phyloP scores from a whole-genome alignment of 768 basidiomycete genomes.

The Baorangia bicolor region DNA sequence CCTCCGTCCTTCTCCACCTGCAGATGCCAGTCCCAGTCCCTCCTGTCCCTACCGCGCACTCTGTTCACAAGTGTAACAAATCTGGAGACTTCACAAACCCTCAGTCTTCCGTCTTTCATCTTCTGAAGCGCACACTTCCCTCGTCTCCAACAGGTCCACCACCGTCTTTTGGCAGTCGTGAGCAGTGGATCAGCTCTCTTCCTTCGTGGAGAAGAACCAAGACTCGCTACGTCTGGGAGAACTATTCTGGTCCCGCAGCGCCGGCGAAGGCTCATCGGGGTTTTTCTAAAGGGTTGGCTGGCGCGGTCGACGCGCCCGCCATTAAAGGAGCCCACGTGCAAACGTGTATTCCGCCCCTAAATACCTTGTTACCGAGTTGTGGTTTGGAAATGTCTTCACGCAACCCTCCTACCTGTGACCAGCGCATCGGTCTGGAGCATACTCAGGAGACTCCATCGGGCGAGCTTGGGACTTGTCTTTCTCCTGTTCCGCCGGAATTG shows the following conservation, averaged over 20 bases:
- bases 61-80: constrained; percentile 59
- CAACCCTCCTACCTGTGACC: constrained; percentile 33
- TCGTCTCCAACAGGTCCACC: constrained; percentile 60
- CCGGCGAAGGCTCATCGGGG: constrained; percentile 40
- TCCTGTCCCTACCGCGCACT: constrained; percentile 56
- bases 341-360: constrained; percentile 81
- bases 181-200: constrained; percentile 72
- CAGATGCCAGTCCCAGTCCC: constrained; percentile 91
- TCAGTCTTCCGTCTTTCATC: constrained; percentile 48
- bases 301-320: constrained; percentile 73
- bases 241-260: constrained; percentile 33
- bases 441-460: background rate
- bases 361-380: constrained; percentile 18
- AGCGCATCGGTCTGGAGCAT: constrained; percentile 2
- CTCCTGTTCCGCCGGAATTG: constrained; percentile 12
- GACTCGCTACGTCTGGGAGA: constrained; percentile 65
- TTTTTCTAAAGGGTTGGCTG: constrained; percentile 75
- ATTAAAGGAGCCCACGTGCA: constrained; percentile 86
- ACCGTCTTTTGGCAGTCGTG: constrained; percentile 62
- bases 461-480: background rate
- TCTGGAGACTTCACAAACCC: constrained; percentile 38
- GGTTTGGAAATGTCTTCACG: constrained; percentile 14
- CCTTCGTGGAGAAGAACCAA: constrained; percentile 72
- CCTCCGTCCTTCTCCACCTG: constrained; percentile 42
- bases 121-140: constrained; percentile 57